Evolutionary conservation across 495 filamentous ascomycete species (phyloP), one percentile per base, ranked within the genome.

Genomic region (Penicillium angulare): DNA sequence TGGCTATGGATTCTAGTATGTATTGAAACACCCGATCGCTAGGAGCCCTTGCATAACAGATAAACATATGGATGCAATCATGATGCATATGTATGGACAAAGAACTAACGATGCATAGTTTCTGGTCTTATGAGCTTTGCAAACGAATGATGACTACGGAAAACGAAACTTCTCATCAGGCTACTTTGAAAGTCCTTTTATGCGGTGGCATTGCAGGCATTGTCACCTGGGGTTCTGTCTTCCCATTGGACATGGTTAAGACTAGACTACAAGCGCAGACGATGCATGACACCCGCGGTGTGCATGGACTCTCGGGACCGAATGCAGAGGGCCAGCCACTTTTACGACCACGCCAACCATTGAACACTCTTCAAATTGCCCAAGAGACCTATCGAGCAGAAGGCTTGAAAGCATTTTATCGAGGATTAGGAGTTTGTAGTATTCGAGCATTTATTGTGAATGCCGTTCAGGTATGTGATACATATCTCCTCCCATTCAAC

Each of bases 1-100:
- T 49, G 91, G 91, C 16, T 96, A 95, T 65, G 91, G 91, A 3
- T 95, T 95, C 62, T 96, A 96, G 83, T 86, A 79, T 55, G 79
- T 51, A 53, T 48, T 32, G n/a, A n/a, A 40, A 43, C 41, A 9
- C 7, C 35, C 22, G 10, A 41, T 24, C 34, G n/a, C n/a, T n/a
- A n/a, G n/a, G n/a, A n/a, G n/a, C 7, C 27, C 16, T 32, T 45
- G 15, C 17, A 9, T 33, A n/a, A n/a, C n/a, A n/a, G n/a, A 38
- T 38, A 13, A 6, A 36, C 6, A 36, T 17, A n/a, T 36, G 34
- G 8, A 38, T 38, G 13, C 10, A 31, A 7, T 31, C 27, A 5
- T 1, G 8, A 38, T 38, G 13, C 10, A 31, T 12, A 9, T 12
- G 10, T 1, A 21, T 41, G 16, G 38, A 17, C 18, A 21, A 56